Base-by-base conservation (phyloP, 805 yeast species). In the Kodamaea fukazawae region DNA sequence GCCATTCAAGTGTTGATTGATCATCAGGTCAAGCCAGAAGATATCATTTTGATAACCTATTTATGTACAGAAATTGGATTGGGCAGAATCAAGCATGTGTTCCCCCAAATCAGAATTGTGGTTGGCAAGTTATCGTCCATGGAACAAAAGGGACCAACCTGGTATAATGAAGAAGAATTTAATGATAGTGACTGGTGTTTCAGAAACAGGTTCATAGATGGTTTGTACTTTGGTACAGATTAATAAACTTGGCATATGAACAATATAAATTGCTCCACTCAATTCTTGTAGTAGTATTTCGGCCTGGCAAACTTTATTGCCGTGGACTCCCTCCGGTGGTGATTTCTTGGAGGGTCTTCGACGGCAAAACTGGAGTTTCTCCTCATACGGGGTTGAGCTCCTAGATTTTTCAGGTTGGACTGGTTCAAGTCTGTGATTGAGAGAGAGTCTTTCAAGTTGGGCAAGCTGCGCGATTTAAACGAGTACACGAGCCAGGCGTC, bases 1-100 rank as follows among this genome's bases (percentile, higher is more conserved):
- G 96, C 97, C 0, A 78, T 87, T 32, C 93, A 88, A 51, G 89
- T 91, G 3, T 65, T 91, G 35, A 50, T 86, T 11, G 98, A 91
- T 55, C 95, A 91, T 56, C 84, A 82, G 5, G 82, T 87, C 15
- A 50, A 58, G 7, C 73, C 76, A 35, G 64, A 71, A 22, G 75
- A 84, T 47, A 83, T 93, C 15, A 74, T 81, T 2, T 69, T 89
- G 39, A 79, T 88, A 9, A 66, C 83, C 4, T 86, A 85, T 53
- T 59, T 83, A 38, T 85, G 88, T n/a, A 79, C 95, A 0, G 93
- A 84, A 49, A 69, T 79, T 27, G 96, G 96, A 3, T 60, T 87
- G 4, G 67, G 84, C 41, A 71, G 97, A 40, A 73, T 91, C 2
- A 59, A 80, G 39, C 75, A 77, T 33, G 96, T 91, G 0, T 91